phyloP scores from a whole-genome alignment of 2,329 filamentous ascomycete genomes.

The Emergomyces orientalis region DNA sequence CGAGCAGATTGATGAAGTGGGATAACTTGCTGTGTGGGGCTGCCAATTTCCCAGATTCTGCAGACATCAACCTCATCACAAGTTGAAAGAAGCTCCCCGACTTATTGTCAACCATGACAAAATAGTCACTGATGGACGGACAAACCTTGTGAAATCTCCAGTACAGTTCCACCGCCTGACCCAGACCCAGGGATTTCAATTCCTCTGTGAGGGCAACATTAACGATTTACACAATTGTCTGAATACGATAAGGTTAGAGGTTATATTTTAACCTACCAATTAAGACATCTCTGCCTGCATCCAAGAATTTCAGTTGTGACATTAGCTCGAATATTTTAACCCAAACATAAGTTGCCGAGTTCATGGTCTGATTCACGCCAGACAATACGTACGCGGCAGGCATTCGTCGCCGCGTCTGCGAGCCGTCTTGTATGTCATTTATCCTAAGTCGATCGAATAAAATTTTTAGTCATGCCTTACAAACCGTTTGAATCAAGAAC shows the following conservation, averaged over 20 bases:
- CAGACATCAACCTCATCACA: slow-evolving; percentile 14
- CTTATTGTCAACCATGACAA: slow-evolving; percentile 24
- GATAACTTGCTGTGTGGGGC: background rate
- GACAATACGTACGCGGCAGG: slow-evolving; percentile 31
- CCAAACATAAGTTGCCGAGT: slow-evolving; percentile 26
- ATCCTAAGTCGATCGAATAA: slow-evolving; percentile 15
- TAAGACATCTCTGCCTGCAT: background rate
- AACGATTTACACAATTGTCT: slow-evolving; percentile 8
- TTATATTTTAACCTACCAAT: background rate
- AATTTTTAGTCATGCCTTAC: too few relatives aligned
- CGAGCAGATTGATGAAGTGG: slow-evolving; percentile 16
- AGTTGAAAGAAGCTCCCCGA: slow-evolving; percentile 21
- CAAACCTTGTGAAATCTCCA: slow-evolving; percentile 17
- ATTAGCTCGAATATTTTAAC: slow-evolving; percentile 14
- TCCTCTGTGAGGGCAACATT: slow-evolving; percentile 15
- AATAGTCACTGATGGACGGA: slow-evolving; percentile 20
- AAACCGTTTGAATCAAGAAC: background rate
- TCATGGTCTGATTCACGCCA: slow-evolving; percentile 30
- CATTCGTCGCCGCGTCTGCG: slow-evolving; percentile 26
- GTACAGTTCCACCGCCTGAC: slow-evolving; percentile 19
- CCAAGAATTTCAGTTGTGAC: slow-evolving; percentile 6
- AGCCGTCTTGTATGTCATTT: slow-evolving; percentile 35
- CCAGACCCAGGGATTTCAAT: slow-evolving; percentile 10
- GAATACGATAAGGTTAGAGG: background rate
- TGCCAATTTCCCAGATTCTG: background rate